These are phyloP conservation scores for Xerophyta viscosa DNA, from an alignment of 106 monocot species.

Conservation along the genomic window DNA sequence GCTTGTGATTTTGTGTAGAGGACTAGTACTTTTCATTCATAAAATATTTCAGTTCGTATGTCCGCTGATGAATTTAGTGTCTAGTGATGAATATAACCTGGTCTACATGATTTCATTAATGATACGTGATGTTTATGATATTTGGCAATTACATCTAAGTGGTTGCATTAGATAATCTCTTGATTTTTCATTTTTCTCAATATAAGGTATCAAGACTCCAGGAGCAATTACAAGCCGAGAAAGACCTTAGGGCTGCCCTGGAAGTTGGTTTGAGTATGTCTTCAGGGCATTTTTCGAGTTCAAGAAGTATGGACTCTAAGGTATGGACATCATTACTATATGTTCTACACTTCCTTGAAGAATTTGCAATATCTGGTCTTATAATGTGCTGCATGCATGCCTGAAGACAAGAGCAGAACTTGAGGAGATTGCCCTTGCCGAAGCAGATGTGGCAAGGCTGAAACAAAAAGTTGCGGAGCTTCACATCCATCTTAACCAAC, in stretches of 20 bases:
- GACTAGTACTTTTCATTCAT: too few species aligned
- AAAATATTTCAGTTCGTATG: too few species aligned
- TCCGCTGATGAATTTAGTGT: too few species aligned
- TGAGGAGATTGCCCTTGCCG: constrained; percentile 98
- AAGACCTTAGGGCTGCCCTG: constrained; percentile 94
- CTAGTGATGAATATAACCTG: too few species aligned
- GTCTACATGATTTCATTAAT: too few species aligned
- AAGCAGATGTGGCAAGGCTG: constrained; percentile 95
- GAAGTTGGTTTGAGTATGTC: constrained; percentile 98
- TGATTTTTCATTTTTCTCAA: background rate
- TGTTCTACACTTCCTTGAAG: background rate
- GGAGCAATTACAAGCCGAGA: constrained; percentile 95
- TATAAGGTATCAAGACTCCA: constrained; percentile 82
- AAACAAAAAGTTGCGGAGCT: constrained; percentile 98
- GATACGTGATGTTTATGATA: too few species aligned
- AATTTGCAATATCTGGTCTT: constrained; percentile 5
- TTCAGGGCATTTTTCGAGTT: constrained; percentile 81
- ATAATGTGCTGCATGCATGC: constrained; percentile 5
- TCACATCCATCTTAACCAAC: constrained; percentile 94
- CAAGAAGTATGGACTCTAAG: constrained; percentile 88
- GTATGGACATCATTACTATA: constrained; percentile 14
- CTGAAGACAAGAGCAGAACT: constrained; percentile 97
- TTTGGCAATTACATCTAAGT: too few species aligned
- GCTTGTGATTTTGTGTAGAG: too few species aligned
- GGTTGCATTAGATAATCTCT: too few species aligned